Evolutionary conservation across 2,329 filamentous ascomycete species (phyloP).

Genomic region (Anisogramma anomala): DNA sequence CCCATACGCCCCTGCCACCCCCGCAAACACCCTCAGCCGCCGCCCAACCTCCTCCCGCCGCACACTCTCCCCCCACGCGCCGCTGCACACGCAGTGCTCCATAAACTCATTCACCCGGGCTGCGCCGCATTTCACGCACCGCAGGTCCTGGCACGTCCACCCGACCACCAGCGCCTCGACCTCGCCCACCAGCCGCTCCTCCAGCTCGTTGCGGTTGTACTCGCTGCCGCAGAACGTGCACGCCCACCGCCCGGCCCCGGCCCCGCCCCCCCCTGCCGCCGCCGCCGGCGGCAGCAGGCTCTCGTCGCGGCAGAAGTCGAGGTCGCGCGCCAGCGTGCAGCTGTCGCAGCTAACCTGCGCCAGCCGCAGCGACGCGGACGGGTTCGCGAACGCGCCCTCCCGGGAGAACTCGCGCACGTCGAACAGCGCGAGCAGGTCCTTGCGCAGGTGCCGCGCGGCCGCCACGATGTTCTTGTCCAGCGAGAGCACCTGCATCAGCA

Average conservation of each 20-base stretch:
- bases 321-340: conserved; percentile 78
- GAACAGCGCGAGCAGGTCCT: conserved; percentile 80
- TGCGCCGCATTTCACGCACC: conserved; percentile 61
- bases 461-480: conserved; percentile 84
- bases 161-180: conserved; percentile 64
- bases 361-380: conserved; percentile 62
- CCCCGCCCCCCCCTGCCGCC: conserved; percentile 16
- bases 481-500: conserved; percentile 80
- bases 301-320: conserved; percentile 87
- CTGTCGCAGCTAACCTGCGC: conserved; percentile 73
- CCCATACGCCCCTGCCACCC: conserved; percentile 67
- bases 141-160: conserved; percentile 84
- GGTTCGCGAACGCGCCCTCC: conserved; percentile 80
- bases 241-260: conserved; percentile 41
- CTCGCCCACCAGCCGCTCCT: conserved; percentile 68
- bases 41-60: conserved; percentile 53
- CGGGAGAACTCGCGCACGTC: conserved; percentile 89
- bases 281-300: conserved; percentile 49
- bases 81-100: conserved; percentile 91
- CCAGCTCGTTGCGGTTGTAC: conserved; percentile 68
- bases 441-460: conserved; percentile 77
- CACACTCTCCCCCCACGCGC: conserved; percentile 66
- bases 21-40: conserved; percentile 56
- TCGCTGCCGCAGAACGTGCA: conserved; percentile 66
- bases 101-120: conserved; percentile 84